Percentiles rank a stretch among this genome's conserved stretches.
These are phyloP conservation scores for Podospora didyma DNA, from an alignment of 495 filamentous ascomycete genomes.

Conservation along the genomic window DNA sequence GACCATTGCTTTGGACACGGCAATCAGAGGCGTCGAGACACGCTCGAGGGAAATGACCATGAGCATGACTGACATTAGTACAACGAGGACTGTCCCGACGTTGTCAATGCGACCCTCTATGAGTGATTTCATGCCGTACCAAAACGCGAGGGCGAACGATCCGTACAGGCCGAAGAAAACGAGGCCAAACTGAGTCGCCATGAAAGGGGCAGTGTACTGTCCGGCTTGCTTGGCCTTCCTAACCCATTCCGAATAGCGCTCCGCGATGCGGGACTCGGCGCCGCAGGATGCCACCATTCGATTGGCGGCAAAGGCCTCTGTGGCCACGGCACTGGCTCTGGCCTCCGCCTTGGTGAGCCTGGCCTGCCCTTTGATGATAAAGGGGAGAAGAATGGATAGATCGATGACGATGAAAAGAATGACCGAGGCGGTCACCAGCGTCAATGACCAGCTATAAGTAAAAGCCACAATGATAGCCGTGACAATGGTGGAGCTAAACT, in stretches of 20 bases:
- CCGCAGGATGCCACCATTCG: conserved; percentile 63
- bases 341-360: conserved; percentile 35
- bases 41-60: conserved; percentile 48
- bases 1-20: conserved; percentile 49
- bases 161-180: conserved; percentile 43
- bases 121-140: conserved; percentile 46
- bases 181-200: conserved; percentile 35
- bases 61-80: conserved; percentile 54
- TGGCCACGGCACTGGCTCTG: conserved; percentile 56
- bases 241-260: conserved; percentile 53
- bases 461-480: conserved; percentile 58
- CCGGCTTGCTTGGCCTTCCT: conserved; percentile 51
- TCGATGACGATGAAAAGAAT: conserved; percentile 53
- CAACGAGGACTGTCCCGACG: conserved; percentile 47
- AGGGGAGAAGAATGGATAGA: conserved; percentile 51
- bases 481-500: conserved; percentile 53
- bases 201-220: conserved; percentile 43
- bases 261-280: conserved; percentile 50
- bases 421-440: conserved; percentile 53
- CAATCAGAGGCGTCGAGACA: conserved; percentile 48
- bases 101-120: conserved; percentile 35
- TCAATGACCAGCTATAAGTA: conserved; percentile 53
- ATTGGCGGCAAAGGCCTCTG: conserved; percentile 52
- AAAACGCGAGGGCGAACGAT: conserved; percentile 46
- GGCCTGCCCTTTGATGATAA: conserved; percentile 53